phyloP scores from a whole-genome alignment of 495 filamentous ascomycete species.

The Choiromyces venosus region DNA sequence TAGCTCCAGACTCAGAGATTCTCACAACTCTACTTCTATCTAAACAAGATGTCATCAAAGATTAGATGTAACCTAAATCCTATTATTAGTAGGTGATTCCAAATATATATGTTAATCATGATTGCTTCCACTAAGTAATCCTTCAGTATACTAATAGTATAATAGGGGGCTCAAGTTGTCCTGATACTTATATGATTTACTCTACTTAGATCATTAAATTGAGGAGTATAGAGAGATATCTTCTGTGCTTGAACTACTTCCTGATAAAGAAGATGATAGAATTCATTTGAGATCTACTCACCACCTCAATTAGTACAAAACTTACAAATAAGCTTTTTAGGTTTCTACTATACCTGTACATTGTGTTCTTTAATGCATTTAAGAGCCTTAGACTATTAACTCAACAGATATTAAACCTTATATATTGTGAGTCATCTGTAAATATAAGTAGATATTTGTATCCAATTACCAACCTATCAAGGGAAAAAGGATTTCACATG shows the following conservation, averaged over 20 bases:
- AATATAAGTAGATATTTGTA: too few species aligned
- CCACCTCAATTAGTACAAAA: background rate
- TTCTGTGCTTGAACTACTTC: background rate
- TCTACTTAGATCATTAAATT: background rate
- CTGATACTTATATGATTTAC: background rate
- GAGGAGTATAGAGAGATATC: background rate
- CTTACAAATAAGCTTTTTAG: background rate
- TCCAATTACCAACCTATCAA: too few species aligned
- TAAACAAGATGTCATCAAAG: background rate
- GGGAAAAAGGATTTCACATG: too few species aligned
- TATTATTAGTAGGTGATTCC: background rate
- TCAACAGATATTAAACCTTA: background rate
- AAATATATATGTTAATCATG: background rate
- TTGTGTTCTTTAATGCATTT: background rate
- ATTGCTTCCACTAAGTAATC: background rate
- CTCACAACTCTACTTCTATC: background rate
- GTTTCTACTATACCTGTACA: background rate
- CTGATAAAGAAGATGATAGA: background rate
- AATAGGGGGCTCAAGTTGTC: background rate
- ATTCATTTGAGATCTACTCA: background rate
- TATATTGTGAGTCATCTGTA: background rate
- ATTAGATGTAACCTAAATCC: background rate
- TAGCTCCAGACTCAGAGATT: conserved; percentile 2
- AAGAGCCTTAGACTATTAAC: background rate
- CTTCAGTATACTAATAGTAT: background rate